Evolutionary conservation across 805 yeast genomes (phyloP).

Genomic region (Ogataea methylovora): DNA sequence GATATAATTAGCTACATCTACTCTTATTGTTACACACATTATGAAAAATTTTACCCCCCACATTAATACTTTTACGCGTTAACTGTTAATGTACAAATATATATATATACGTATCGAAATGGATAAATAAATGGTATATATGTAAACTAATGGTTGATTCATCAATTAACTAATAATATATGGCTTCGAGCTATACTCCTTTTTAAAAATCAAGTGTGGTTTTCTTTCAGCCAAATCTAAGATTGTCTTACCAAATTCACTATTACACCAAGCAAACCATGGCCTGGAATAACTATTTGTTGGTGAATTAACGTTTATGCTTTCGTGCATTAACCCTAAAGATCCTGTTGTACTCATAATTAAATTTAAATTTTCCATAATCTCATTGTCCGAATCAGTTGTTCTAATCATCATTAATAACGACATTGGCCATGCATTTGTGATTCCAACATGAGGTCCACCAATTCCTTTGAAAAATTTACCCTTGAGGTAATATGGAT

Average conservation of each 20-base stretch:
- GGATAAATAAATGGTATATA: too few species aligned
- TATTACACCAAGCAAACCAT: slow-evolving; percentile 94
- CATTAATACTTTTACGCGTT: too few species aligned
- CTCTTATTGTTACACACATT: too few species aligned
- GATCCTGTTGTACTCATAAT: slow-evolving; percentile 60
- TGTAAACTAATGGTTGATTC: too few species aligned
- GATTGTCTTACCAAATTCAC: slow-evolving; percentile 86
- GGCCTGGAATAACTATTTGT: slow-evolving; percentile 60
- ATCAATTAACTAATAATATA: slow-evolving; percentile 5
- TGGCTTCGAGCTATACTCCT: slow-evolving; percentile 19
- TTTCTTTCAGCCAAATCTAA: slow-evolving; percentile 64
- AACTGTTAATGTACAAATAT: too few species aligned
- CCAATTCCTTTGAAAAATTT: slow-evolving; percentile 68
- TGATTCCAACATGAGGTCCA: slow-evolving; percentile 83
- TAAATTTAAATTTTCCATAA: slow-evolving; percentile 36
- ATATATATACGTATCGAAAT: too few species aligned
- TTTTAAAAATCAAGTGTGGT: slow-evolving; percentile 62
- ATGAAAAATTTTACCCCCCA: too few species aligned
- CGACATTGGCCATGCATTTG: slow-evolving; percentile 89
- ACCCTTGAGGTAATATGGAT: slow-evolving; percentile 73
- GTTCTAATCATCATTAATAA: slow-evolving; percentile 71
- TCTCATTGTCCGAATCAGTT: slow-evolving; percentile 63
- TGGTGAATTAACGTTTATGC: slow-evolving; percentile 55
- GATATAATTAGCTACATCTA: too few species aligned
- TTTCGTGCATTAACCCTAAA: slow-evolving; percentile 80